Evolutionary conservation across 2,329 filamentous ascomycete species (phyloP).

Genomic region (Fusarium succisae): DNA sequence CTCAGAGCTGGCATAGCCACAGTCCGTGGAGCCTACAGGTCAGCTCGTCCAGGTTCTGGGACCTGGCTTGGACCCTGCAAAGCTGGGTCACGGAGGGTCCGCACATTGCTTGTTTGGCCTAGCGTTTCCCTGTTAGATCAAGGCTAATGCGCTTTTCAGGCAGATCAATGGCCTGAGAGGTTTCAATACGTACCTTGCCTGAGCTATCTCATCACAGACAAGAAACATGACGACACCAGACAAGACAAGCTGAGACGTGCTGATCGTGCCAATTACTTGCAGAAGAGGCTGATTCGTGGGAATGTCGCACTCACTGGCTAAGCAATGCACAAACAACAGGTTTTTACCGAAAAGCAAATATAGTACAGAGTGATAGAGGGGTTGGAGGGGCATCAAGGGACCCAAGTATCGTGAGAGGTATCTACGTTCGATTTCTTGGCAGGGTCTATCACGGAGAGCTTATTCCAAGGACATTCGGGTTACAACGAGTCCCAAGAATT

Average conservation of each 20-base stretch:
- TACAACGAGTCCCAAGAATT: neutral
- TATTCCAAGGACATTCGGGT: slow-evolving; percentile 5
- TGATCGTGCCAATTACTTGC: slow-evolving; percentile 26
- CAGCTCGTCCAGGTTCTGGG: slow-evolving; percentile 40
- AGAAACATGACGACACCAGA: slow-evolving; percentile 28
- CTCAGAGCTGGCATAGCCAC: slow-evolving; percentile 34
- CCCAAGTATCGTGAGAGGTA: slow-evolving; percentile 3
- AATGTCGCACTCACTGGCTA: slow-evolving; percentile 14
- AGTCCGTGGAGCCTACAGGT: slow-evolving; percentile 22
- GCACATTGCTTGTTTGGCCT: slow-evolving; percentile 25
- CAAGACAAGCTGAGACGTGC: slow-evolving; percentile 15
- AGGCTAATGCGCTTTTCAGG: slow-evolving; percentile 41
- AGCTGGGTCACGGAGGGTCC: slow-evolving; percentile 33
- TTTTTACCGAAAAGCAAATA: slow-evolving; percentile 20
- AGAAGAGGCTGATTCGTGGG: slow-evolving; percentile 23
- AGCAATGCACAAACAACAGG: slow-evolving; percentile 27
- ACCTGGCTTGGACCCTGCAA: slow-evolving; percentile 39
- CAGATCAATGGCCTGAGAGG: slow-evolving; percentile 28
- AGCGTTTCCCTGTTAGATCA: slow-evolving; percentile 33
- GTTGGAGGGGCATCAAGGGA: slow-evolving; percentile 18
- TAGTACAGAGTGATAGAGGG: slow-evolving; percentile 1
- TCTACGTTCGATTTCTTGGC: slow-evolving; percentile 1
- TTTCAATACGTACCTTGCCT: slow-evolving; percentile 27
- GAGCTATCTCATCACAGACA: slow-evolving; percentile 10
- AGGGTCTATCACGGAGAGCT: slow-evolving; percentile 2